Conservation (phyloP, 1,284 basidiomycete genomes). For the Butyriboletus appendiculatus region DNA sequence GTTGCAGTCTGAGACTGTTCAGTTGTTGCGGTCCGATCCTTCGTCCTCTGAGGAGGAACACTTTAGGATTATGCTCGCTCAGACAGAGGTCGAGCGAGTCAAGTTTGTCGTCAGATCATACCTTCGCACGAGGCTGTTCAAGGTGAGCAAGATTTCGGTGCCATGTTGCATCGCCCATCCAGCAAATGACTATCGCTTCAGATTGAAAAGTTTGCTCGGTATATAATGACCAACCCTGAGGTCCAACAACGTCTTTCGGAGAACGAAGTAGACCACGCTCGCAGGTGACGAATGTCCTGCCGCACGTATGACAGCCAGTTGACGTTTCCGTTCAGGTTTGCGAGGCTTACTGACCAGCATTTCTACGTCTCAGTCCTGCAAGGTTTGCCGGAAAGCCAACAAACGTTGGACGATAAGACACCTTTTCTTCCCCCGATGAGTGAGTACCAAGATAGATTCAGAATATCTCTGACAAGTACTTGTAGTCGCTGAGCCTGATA, state of each 20-base stretch:
- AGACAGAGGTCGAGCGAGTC: slow-evolving; percentile 90
- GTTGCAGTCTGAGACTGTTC: slow-evolving; percentile 59
- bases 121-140: slow-evolving; percentile 81
- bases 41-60: slow-evolving; percentile 88
- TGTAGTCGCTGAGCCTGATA: slow-evolving; percentile 76
- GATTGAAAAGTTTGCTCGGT: slow-evolving; percentile 86
- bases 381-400: slow-evolving; percentile 73
- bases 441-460: slow-evolving; percentile 40
- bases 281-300: slow-evolving; percentile 46
- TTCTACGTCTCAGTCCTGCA: slow-evolving; percentile 76
- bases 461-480: slow-evolving; percentile 9
- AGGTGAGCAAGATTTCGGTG: slow-evolving; percentile 49
- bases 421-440: slow-evolving; percentile 79
- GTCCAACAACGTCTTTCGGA: slow-evolving; percentile 74
- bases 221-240: slow-evolving; percentile 67
- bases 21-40: slow-evolving; percentile 73
- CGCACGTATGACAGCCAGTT: not conserved
- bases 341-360: slow-evolving; percentile 71
- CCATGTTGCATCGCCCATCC: not conserved
- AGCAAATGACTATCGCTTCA: slow-evolving; percentile 32
- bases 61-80: slow-evolving; percentile 86
- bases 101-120: slow-evolving; percentile 89
- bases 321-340: slow-evolving; percentile 51
- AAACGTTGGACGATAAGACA: slow-evolving; percentile 70
- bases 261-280: slow-evolving; percentile 78